Percentiles rank a stretch among this genome's conserved stretches.
These are phyloP conservation scores for Lentinula detonsa DNA, from an alignment of 768 basidiomycete species.

Conservation along the genomic window DNA sequence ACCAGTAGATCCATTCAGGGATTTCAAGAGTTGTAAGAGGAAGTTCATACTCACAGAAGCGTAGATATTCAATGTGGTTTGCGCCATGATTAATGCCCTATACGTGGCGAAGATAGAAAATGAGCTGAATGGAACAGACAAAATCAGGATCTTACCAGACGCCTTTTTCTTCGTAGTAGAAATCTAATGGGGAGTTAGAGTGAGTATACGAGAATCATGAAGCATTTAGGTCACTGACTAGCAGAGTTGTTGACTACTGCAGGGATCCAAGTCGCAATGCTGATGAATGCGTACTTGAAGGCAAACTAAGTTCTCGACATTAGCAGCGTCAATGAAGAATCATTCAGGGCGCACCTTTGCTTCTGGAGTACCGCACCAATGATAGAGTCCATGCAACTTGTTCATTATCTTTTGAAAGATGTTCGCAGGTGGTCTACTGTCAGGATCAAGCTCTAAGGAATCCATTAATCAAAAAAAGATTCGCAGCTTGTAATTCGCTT, in stretches of 20 bases:
- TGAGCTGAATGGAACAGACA: not conserved
- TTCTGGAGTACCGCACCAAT: conserved; percentile 35
- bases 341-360: conserved; percentile 23
- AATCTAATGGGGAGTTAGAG: conserved; percentile 18
- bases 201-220: not conserved
- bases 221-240: conserved; percentile 21
- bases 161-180: conserved; percentile 38
- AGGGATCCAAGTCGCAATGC: conserved; percentile 48
- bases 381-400: conserved; percentile 24
- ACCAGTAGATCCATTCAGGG: not conserved
- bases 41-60: conserved; percentile 22
- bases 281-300: conserved; percentile 42
- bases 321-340: not conserved
- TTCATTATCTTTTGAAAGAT: conserved; percentile 32
- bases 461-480: not conserved
- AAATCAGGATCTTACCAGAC: conserved; percentile 29
- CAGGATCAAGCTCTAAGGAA: conserved; percentile 33
- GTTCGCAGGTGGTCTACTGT: conserved; percentile 41
- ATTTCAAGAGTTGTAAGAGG: not conserved
- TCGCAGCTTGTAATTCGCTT: not conserved
- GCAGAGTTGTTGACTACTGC: conserved; percentile 34
- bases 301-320: conserved; percentile 29
- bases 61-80: conserved; percentile 51
- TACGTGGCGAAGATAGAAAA: not conserved
- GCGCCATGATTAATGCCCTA: conserved; percentile 56